A percentile compares a stretch with the other conserved stretches of the same genome.
Evolutionary conservation across 2,329 filamentous ascomycete species (phyloP).

Genomic region (Venturia aucupariae): DNA sequence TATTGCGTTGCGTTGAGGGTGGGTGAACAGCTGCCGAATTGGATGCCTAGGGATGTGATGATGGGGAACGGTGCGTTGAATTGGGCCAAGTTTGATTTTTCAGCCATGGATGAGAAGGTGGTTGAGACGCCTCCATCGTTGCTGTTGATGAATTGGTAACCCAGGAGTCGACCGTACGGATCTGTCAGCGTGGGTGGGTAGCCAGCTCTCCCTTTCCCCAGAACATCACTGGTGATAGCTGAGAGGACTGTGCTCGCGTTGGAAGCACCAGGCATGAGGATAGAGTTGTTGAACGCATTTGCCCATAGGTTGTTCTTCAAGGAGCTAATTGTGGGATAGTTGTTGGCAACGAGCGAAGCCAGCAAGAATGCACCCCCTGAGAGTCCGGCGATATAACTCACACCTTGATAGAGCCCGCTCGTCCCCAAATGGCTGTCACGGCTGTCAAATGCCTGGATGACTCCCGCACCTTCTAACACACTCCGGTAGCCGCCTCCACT

Average conservation of each 20-base stretch:
- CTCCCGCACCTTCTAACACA: conserved; percentile 30
- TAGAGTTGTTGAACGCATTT: conserved; percentile 28
- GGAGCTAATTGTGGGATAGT: conserved; percentile 36
- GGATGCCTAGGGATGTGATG: conserved; percentile 32
- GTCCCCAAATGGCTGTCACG: conserved; percentile 32
- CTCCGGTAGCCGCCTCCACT: conserved; percentile 37
- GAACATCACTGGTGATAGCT: conserved; percentile 26
- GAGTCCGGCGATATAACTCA: conserved; percentile 39
- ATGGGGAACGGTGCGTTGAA: conserved; percentile 37
- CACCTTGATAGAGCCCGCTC: conserved; percentile 35
- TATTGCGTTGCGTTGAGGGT: conserved; percentile 49
- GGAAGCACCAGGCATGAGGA: conserved; percentile 28
- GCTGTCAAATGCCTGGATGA: conserved; percentile 35
- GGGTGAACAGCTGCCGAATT: conserved; percentile 27
- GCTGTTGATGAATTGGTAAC: conserved; percentile 31
- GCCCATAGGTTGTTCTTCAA: conserved; percentile 34
- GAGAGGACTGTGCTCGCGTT: conserved; percentile 23
- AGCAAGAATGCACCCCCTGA: conserved; percentile 39
- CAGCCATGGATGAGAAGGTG: conserved; percentile 25
- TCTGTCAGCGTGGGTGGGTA: conserved; percentile 33
- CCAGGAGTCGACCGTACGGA: conserved; percentile 32
- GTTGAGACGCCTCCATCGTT: conserved; percentile 29
- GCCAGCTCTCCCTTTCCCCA: conserved; percentile 29
- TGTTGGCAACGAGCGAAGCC: conserved; percentile 36
- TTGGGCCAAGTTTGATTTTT: conserved; percentile 31